Conservation (phyloP, 202 grass and related monocot species). For the Dendrocalamus latiflorus region DNA sequence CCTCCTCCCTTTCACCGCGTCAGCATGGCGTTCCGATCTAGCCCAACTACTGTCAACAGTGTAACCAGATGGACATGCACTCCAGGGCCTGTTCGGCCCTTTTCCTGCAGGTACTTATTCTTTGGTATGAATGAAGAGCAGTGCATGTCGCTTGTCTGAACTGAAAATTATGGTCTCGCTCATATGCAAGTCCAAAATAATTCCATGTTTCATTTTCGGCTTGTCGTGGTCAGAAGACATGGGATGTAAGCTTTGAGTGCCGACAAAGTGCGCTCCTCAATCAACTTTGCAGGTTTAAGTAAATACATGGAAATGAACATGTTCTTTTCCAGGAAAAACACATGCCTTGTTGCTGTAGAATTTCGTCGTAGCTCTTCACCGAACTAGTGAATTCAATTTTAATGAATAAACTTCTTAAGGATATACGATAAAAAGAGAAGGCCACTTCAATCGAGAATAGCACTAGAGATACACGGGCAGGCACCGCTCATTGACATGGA, state of each 20-base stretch:
- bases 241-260: not conserved
- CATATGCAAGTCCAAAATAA: not conserved
- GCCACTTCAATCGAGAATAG: not conserved
- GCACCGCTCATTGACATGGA: no score
- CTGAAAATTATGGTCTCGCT: not conserved
- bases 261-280: no score
- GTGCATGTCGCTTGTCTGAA: not conserved
- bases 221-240: not conserved
- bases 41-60: no score
- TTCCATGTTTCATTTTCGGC: not conserved
- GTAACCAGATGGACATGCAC: no score
- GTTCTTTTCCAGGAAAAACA: not conserved
- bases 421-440: not conserved
- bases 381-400: not conserved
- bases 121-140: not conserved
- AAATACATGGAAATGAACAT: not conserved
- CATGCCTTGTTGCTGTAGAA: not conserved
- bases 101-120: not conserved
- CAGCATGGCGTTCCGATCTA: no score
- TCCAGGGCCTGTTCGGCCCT: not conserved
- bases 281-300: not conserved
- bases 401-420: not conserved
- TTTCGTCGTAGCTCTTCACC: not conserved
- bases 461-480: not conserved
- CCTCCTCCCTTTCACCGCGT: no score